These are phyloP conservation scores for Thermothelomyces thermophilus DNA, from an alignment of 2,329 filamentous ascomycete genomes.

Conservation along the genomic window DNA sequence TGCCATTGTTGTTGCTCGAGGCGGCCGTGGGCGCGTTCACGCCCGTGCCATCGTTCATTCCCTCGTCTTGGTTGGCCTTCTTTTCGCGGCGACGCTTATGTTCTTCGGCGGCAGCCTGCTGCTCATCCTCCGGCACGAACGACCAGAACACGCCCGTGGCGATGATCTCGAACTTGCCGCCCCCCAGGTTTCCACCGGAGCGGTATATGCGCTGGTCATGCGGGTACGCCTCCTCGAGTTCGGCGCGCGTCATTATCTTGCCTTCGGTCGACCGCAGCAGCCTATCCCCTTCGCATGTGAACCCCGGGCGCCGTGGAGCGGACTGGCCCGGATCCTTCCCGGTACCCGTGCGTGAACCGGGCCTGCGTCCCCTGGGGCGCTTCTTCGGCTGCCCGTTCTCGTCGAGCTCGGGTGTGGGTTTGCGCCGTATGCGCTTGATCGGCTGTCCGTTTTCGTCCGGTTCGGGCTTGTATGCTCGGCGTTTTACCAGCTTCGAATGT, in stretches of 20 bases:
- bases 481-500: not conserved
- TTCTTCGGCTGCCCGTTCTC: not conserved
- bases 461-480: not conserved
- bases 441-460: not conserved
- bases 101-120: not conserved
- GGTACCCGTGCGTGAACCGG: too few species aligned
- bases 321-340: too few species aligned
- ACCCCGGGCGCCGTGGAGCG: not conserved
- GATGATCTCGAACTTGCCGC: constrained; percentile 6
- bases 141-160: constrained; percentile 12
- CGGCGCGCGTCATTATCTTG: constrained; percentile 5
- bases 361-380: not conserved
- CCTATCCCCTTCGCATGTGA: not conserved
- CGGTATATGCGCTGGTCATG: not conserved
- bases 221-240: not conserved
- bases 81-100: not conserved
- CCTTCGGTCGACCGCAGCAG: constrained; percentile 6
- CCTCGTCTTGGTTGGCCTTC: not conserved
- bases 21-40: not conserved
- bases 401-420: not conserved
- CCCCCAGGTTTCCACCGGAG: constrained; percentile 2
- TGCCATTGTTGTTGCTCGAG: too few species aligned
- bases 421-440: not conserved
- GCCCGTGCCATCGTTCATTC: not conserved
- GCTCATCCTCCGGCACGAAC: not conserved